Evolutionary conservation across 169 alveolate genomes (phyloP).

Genomic region (Eimeria sp.): DNA sequence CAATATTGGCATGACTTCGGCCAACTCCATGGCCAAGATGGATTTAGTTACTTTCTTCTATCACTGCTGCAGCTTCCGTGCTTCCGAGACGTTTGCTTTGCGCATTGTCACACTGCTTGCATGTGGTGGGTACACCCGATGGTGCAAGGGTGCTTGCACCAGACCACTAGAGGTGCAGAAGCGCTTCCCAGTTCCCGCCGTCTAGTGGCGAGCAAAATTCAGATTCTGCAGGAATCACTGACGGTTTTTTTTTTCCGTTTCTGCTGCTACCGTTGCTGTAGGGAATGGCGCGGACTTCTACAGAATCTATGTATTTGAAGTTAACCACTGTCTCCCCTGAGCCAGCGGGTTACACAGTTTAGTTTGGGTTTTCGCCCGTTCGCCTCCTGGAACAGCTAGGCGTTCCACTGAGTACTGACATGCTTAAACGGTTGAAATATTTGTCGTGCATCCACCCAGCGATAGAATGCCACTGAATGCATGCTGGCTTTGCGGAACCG

Average conservation of each 20-base stretch:
- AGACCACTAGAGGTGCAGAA: background rate
- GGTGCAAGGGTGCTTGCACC: background rate
- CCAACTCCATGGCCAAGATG: background rate
- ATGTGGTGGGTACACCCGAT: background rate
- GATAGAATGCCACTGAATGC: background rate
- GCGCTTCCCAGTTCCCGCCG: background rate
- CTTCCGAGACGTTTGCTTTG: background rate
- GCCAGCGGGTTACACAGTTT: background rate
- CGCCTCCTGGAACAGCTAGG: background rate
- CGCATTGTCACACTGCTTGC: background rate
- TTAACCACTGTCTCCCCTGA: background rate
- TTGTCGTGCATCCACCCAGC: background rate
- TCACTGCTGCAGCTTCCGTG: background rate
- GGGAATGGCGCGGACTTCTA: background rate
- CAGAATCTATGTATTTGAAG: background rate
- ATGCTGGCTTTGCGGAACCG: background rate
- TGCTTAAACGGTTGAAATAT: background rate
- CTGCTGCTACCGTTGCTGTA: constrained; percentile 3
- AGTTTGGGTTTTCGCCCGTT: background rate
- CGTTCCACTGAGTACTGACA: background rate
- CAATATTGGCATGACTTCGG: constrained; percentile 18
- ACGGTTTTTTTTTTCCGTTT: background rate
- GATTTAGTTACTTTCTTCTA: background rate
- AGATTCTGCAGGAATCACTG: background rate
- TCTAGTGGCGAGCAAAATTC: background rate